Conservation (phyloP, 352 stramenopile genomes). For the Phytophthora brassicae region DNA sequence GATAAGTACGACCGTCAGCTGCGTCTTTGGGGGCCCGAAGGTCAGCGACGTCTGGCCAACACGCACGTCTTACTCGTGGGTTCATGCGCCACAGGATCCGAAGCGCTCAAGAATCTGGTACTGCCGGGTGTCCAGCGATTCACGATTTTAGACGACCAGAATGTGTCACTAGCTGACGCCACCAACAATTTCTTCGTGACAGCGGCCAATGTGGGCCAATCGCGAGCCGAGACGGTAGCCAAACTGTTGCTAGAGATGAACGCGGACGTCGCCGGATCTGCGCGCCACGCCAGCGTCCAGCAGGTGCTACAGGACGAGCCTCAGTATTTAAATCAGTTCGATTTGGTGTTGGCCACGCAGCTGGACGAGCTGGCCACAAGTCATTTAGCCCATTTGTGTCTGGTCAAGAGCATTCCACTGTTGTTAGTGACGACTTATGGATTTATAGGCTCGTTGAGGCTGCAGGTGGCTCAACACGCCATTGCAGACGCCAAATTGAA, state of each 20-base stretch:
- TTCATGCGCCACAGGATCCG: slow-evolving; percentile 91
- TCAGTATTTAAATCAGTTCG: slow-evolving; percentile 61
- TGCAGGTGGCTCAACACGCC: slow-evolving; percentile 86
- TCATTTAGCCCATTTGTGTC: slow-evolving; percentile 72
- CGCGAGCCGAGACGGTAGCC: slow-evolving; percentile 79
- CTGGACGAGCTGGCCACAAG: slow-evolving; percentile 60
- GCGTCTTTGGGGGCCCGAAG: slow-evolving; percentile 95
- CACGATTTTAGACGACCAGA: slow-evolving; percentile 92
- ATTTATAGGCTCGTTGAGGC: slow-evolving; percentile 89
- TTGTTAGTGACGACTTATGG: slow-evolving; percentile 90
- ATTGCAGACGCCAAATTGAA: slow-evolving; percentile 92
- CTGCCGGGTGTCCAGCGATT: slow-evolving; percentile 90
- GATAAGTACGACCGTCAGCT: slow-evolving; percentile 99
- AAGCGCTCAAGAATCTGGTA: slow-evolving; percentile 99
- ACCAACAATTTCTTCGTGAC: slow-evolving; percentile 96
- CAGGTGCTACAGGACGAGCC: slow-evolving; percentile 60
- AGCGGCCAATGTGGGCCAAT: slow-evolving; percentile 45
- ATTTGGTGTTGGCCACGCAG: slow-evolving; percentile 90
- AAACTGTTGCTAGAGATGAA: slow-evolving; percentile 96
- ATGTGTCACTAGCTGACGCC: slow-evolving; percentile 69
- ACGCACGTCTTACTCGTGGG: slow-evolving; percentile 92
- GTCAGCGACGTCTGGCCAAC: slow-evolving; percentile 88
- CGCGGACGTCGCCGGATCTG: slow-evolving; percentile 83
- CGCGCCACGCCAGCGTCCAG: slow-evolving; percentile 46
- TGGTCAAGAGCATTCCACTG: slow-evolving; percentile 69